phyloP scores from a whole-genome alignment of 805 yeast genomes.

The Yamadazyma olivae region DNA sequence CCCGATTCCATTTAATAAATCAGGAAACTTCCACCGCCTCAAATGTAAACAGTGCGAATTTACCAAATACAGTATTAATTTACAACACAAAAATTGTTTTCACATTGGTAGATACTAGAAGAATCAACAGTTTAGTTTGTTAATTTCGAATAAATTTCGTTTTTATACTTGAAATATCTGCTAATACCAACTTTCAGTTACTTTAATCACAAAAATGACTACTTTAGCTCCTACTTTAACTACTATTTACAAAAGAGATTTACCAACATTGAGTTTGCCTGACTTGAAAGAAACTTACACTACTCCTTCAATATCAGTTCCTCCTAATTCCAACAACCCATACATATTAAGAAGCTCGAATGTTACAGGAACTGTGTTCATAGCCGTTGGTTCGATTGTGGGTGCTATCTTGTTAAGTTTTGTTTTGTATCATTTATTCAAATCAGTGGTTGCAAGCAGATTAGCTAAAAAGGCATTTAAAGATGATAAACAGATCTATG shows the following conservation, averaged over 20 bases:
- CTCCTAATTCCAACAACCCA: slow-evolving; percentile 63
- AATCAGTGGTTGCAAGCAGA: slow-evolving; percentile 47
- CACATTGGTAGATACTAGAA: too few relatives aligned
- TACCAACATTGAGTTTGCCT: slow-evolving; percentile 16
- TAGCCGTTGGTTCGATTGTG: slow-evolving; percentile 70
- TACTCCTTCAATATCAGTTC: slow-evolving; percentile 53
- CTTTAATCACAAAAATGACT: too few relatives aligned
- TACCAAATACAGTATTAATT: slow-evolving; percentile 1
- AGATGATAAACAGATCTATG: slow-evolving; percentile 29
- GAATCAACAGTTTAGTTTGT: too few relatives aligned
- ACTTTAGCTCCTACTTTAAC: slow-evolving; percentile 9
- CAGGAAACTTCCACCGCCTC: slow-evolving; percentile 2
- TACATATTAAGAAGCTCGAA: slow-evolving; percentile 47
- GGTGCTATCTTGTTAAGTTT: slow-evolving; percentile 56
- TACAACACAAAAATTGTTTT: not conserved
- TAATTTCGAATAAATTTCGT: too few relatives aligned
- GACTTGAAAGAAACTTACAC: slow-evolving; percentile 25
- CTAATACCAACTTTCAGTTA: too few relatives aligned
- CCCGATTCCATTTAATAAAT: too few relatives aligned
- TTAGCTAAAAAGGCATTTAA: slow-evolving; percentile 46
- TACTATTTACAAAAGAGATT: slow-evolving; percentile 8
- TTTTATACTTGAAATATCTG: too few relatives aligned
- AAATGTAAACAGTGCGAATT: not conserved
- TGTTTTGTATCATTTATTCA: slow-evolving; percentile 49
- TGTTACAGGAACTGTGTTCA: slow-evolving; percentile 80